Base-by-base conservation (phyloP, 73 alveolate genomes). In the Uronychia setigera region DNA sequence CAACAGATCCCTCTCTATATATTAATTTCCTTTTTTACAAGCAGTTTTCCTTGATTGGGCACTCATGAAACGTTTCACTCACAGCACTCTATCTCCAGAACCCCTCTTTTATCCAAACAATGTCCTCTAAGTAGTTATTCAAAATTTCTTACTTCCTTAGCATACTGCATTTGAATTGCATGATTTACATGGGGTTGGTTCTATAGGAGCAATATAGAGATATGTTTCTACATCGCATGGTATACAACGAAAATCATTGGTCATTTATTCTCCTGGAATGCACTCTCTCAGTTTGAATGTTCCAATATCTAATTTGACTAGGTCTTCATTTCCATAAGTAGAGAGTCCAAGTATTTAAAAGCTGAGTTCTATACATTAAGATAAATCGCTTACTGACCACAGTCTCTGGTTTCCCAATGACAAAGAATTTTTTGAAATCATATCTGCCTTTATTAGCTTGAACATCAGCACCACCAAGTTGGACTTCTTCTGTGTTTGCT, bases 1-100 rank as follows among this genome's bases (percentile, higher is more conserved):
- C 79, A 67, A 1, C 5, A 14, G 19, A 13, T 1, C 79, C 79
- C 28, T 67, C 79, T n/a, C 79, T 31, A 60, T 93, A 91, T 11
- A 92, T 59, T 0, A 31, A 74, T 58, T 84, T 88, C 33, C 27
- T 32, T 1, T 88, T 83, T 32, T 84, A 76, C 0, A 80, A 35
- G 74, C 90, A 91, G 27, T 14, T 57, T 26, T 14, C 27, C 26
- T 57, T 57, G 27, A 57, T 13, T 57, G 27, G 74, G 26, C 74
- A 57, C 74, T 57, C 74, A 14, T 82, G 91, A 87, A 59, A 34
- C 84, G 28, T 88, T 91, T 32, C 34, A 27, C 0, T 30, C 27
- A 25, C 91, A 87, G 32, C 46, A 32, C 13, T 84, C 82, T n/a
- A 57, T 35, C 26, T 83, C 92, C 94, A 88, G 30, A 75, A 77